These are phyloP conservation scores for Leucosporidium creatinivorum DNA, from an alignment of 768 basidiomycete genomes.

Conservation along the genomic window DNA sequence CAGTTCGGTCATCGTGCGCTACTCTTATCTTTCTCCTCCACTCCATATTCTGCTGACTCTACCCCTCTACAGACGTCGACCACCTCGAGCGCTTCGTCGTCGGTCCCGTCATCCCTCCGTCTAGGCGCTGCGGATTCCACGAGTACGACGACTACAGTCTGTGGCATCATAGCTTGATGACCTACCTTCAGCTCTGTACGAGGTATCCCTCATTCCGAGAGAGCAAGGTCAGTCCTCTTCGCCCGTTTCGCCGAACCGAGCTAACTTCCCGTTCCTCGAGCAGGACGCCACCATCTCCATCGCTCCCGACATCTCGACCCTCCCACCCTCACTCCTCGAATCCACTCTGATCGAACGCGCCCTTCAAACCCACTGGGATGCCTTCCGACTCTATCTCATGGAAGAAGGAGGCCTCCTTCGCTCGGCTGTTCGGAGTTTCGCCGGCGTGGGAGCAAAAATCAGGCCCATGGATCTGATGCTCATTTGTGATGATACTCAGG, in stretches of 20 bases:
- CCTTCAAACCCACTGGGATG: slow-evolving; percentile 21
- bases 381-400: slow-evolving; percentile 17
- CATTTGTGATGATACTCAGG: no score
- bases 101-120: slow-evolving; percentile 13
- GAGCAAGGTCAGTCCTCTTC: no score
- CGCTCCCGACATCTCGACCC: no score
- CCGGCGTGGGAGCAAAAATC: no score
- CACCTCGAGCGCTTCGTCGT: not conserved
- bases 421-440: slow-evolving; percentile 8
- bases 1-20: no score
- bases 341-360: slow-evolving; percentile 14
- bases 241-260: no score
- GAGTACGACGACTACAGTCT: slow-evolving; percentile 16
- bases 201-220: slow-evolving; percentile 16
- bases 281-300: no score
- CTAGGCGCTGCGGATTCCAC: slow-evolving; percentile 13
- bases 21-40: no score
- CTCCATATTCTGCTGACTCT: no score
- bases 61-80: no score
- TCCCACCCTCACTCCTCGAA: slow-evolving; percentile 6
- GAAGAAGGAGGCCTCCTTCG: slow-evolving; percentile 14
- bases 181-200: slow-evolving; percentile 21
- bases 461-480: no score
- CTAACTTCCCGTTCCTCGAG: no score
- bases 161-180: slow-evolving; percentile 25